phyloP scores from a whole-genome alignment of 31 red algal genomes.

The Bonnemaisonia californica region DNA sequence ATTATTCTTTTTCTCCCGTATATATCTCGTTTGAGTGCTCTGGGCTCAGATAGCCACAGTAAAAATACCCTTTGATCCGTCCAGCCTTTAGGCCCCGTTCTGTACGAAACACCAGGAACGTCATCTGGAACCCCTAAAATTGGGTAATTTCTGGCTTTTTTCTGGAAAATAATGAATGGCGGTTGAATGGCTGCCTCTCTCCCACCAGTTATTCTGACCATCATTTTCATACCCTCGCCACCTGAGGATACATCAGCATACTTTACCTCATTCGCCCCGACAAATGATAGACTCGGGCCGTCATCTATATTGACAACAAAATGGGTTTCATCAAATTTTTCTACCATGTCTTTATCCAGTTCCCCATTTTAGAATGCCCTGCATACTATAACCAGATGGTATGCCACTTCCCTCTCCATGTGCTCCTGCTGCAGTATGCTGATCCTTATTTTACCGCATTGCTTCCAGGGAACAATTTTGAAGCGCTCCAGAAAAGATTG shows the following conservation, averaged over 20 bases:
- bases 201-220: no score
- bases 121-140: no score
- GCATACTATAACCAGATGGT: neutral
- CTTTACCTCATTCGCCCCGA: conserved; percentile 18
- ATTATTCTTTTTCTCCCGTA: no score
- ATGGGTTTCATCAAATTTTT: conserved; percentile 25
- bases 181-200: no score
- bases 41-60: no score
- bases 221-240: no score
- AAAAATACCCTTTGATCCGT: no score
- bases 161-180: no score
- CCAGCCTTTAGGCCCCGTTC: no score
- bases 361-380: neutral
- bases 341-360: neutral
- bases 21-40: no score
- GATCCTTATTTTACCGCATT: conserved; percentile 1
- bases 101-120: no score
- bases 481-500: conserved; percentile 17
- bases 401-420: conserved; percentile 1
- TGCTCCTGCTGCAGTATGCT: neutral
- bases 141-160: no score
- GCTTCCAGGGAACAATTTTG: conserved; percentile 12
- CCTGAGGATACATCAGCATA: conserved; percentile 10
- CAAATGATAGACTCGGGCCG: neutral
- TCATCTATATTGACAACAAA: conserved; percentile 30